A percentile compares a stretch with the other conserved stretches of the same genome.
These are phyloP conservation scores for Cyberlindnera mississippiensis DNA, from an alignment of 805 yeast genomes.

Conservation along the genomic window DNA sequence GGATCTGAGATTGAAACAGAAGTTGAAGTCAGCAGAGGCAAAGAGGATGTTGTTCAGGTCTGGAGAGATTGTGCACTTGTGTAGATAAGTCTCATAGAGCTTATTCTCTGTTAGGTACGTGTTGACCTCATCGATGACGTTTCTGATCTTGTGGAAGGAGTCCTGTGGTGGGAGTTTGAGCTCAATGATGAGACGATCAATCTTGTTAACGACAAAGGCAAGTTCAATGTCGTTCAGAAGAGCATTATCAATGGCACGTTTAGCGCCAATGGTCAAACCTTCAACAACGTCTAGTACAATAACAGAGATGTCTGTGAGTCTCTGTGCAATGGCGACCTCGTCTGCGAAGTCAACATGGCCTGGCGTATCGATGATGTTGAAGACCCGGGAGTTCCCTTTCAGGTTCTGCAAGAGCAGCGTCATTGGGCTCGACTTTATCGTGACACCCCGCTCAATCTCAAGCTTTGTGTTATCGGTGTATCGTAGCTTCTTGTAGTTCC, in stretches of 20 bases:
- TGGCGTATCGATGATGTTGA: constrained; percentile 80
- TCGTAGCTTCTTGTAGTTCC: constrained; percentile 53
- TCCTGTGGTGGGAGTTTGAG: constrained; percentile 70
- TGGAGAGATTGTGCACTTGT: constrained; percentile 46
- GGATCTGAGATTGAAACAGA: constrained; percentile 62
- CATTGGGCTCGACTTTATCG: constrained; percentile 61
- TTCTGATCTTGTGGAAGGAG: constrained; percentile 62
- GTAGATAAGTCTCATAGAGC: constrained; percentile 25
- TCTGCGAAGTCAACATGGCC: constrained; percentile 87
- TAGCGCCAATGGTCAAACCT: constrained; percentile 64
- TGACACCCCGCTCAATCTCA: constrained; percentile 67
- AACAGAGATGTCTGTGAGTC: constrained; percentile 60
- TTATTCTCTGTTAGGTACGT: constrained; percentile 38
- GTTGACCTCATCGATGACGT: constrained; percentile 63
- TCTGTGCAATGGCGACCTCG: constrained; percentile 57
- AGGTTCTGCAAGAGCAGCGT: constrained; percentile 55
- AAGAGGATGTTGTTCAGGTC: constrained; percentile 64
- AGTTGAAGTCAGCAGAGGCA: constrained; percentile 59
- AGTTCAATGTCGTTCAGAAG: constrained; percentile 48
- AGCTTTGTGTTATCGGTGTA: constrained; percentile 70
- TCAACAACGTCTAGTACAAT: constrained; percentile 83
- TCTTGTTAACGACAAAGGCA: constrained; percentile 65
- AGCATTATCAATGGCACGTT: constrained; percentile 48
- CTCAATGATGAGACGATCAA: constrained; percentile 84
- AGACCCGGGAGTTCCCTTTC: constrained; percentile 48